Evolutionary conservation across 805 yeast genomes (phyloP).

Genomic region (Candida jianshihensis): DNA sequence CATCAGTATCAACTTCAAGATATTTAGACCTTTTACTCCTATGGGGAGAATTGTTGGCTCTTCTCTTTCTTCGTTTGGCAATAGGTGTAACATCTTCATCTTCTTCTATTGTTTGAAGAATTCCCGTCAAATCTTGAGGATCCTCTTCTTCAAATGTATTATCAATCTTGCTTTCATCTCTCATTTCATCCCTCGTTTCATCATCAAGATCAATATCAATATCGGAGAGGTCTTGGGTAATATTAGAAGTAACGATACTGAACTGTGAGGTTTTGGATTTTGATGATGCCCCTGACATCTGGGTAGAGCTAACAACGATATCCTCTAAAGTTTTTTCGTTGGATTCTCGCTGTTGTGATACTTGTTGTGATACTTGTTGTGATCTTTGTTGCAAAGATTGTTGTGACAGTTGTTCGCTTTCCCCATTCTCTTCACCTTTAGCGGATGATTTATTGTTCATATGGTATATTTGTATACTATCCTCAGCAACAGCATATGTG

Average conservation of each 20-base stretch:
- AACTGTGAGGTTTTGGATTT: too few species aligned
- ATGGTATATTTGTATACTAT: background rate
- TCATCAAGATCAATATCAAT: too few species aligned
- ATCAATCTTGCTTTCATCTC: slow-evolving; percentile 16
- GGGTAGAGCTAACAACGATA: too few species aligned
- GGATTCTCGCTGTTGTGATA: too few species aligned
- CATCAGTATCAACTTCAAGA: background rate
- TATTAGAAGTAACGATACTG: slow-evolving; percentile 10
- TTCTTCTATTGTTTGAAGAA: background rate
- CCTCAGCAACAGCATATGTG: slow-evolving; percentile 18
- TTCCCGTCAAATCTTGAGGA: too few species aligned
- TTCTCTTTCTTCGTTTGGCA: background rate
- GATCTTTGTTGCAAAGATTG: too few species aligned
- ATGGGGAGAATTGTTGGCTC: background rate
- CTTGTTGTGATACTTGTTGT: too few species aligned
- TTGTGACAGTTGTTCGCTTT: background rate
- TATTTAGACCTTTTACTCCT: background rate
- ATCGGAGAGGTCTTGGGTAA: slow-evolving; percentile 24
- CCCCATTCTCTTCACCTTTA: background rate
- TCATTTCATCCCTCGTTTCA: too few species aligned
- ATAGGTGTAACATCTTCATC: background rate
- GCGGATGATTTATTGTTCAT: too few species aligned
- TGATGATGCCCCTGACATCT: too few species aligned
- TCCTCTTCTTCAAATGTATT: slow-evolving; percentile 3
- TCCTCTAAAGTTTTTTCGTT: too few species aligned